These are phyloP conservation scores for Bidens hawaiensis DNA, from an alignment of 140 eudicot species.

Conservation along the genomic window DNA sequence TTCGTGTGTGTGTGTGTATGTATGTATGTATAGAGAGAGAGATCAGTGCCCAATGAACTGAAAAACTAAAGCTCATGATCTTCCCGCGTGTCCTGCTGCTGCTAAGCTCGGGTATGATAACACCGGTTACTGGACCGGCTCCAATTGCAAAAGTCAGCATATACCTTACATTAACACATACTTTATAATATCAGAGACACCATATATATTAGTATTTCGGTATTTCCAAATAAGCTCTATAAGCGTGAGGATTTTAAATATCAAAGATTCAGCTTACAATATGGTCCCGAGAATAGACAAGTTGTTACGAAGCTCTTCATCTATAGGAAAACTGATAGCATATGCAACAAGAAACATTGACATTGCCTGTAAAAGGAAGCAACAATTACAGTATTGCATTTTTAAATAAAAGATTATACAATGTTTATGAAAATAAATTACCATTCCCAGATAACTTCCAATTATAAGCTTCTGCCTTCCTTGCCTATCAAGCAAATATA, in stretches of 20 bases:
- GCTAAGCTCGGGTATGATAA: constrained; percentile 88
- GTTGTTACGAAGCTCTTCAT: constrained; percentile 59
- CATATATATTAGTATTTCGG: background rate
- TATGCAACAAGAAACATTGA: constrained; percentile 67
- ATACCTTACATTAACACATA: constrained; percentile 41
- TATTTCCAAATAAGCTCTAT: no score
- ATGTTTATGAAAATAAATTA: constrained; percentile 9
- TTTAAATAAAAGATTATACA: background rate
- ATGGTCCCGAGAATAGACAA: constrained; percentile 75
- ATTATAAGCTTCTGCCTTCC: constrained; percentile 69
- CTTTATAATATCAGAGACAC: constrained; percentile 4
- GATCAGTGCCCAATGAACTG: constrained; percentile 93
- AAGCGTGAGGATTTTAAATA: background rate
- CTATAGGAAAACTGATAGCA: constrained; percentile 66
- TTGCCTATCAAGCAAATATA: constrained; percentile 69
- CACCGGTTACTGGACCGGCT: constrained; percentile 91
- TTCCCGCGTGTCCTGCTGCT: constrained; percentile 86
- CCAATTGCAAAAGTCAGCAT: constrained; percentile 71
- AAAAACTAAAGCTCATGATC: constrained; percentile 84
- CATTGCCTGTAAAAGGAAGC: constrained; percentile 43
- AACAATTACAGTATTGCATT: constrained; percentile 1
- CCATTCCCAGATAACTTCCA: constrained; percentile 91
- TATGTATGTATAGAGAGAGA: no score
- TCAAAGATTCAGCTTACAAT: constrained; percentile 37
- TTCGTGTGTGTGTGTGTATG: no score